phyloP scores from a whole-genome alignment of 495 filamentous ascomycete species.

The Echria macrotheca region DNA sequence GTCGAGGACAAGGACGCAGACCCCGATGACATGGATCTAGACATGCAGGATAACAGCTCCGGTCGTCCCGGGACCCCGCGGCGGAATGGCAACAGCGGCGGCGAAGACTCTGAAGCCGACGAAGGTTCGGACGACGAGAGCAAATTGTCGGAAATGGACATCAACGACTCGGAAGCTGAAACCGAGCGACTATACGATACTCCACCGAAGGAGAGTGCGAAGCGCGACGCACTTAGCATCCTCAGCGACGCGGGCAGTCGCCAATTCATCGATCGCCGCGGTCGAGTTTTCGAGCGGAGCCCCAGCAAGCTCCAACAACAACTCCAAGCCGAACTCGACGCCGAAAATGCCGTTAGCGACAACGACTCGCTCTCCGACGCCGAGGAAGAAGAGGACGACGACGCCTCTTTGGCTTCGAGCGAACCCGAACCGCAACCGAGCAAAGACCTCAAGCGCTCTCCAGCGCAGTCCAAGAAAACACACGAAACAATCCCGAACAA shows the following conservation, averaged over 20 bases:
- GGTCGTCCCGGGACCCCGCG: conserved; percentile 42
- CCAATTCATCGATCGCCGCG: conserved; percentile 30
- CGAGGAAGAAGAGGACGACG: conserved; percentile 34
- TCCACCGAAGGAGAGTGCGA: conserved; percentile 65
- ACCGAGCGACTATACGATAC: conserved; percentile 91
- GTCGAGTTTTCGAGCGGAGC: conserved; percentile 49
- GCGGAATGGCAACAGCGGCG: conserved; percentile 44
- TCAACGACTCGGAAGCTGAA: conserved; percentile 94
- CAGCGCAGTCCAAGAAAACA: conserved; percentile 24
- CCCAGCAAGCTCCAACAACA: conserved; percentile 61
- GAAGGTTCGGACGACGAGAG: conserved; percentile 27
- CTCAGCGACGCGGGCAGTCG: conserved; percentile 32
- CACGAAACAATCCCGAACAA: conserved; percentile 15
- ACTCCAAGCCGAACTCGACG: conserved; percentile 29
- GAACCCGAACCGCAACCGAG: conserved; percentile 26
- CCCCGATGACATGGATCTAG: conserved; percentile 40
- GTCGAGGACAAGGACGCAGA: conserved; percentile 66
- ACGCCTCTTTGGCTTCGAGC: conserved; percentile 29
- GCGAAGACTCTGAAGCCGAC: conserved; percentile 30
- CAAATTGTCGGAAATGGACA: conserved; percentile 51
- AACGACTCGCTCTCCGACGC: conserved; percentile 40
- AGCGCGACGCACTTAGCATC: conserved; percentile 54
- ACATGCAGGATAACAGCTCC: conserved; percentile 26
- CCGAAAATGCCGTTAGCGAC: conserved; percentile 33
- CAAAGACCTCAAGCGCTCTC: conserved; percentile 17